phyloP scores from a whole-genome alignment of 2,329 filamentous ascomycete species.

The Aspergillus sp. region DNA sequence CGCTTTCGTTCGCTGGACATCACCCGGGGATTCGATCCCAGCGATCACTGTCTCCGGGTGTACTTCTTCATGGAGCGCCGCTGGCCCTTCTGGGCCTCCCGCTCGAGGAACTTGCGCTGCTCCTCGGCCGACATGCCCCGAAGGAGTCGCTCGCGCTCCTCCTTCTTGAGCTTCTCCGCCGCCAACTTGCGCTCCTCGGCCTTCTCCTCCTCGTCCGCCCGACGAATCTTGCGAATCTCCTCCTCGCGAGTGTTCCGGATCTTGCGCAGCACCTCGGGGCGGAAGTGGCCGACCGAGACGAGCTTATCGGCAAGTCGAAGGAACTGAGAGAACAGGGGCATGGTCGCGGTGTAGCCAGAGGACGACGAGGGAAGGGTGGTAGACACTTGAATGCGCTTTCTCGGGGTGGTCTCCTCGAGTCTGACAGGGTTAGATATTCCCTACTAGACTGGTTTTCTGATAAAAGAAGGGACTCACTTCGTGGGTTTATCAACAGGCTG shows the following conservation, averaged over 20 bases:
- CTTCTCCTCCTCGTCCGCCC: slow-evolving; percentile 70
- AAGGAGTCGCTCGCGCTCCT: slow-evolving; percentile 82
- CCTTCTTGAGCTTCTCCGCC: slow-evolving; percentile 69
- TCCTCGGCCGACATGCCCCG: slow-evolving; percentile 75
- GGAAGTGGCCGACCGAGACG: slow-evolving; percentile 76
- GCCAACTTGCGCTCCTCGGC: slow-evolving; percentile 57
- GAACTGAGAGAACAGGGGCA: slow-evolving; percentile 78
- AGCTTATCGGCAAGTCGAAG: slow-evolving; percentile 81
- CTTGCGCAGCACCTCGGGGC: slow-evolving; percentile 84
- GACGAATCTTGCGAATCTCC: slow-evolving; percentile 75
- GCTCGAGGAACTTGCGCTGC: slow-evolving; percentile 81
- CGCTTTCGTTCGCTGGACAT: neutral
- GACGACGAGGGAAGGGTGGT: slow-evolving; percentile 64
- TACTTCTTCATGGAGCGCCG: slow-evolving; percentile 64
- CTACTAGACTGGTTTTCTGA: too few species aligned
- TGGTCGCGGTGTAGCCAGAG: slow-evolving; percentile 62
- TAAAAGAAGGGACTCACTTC: slow-evolving; percentile 55
- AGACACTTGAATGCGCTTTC: slow-evolving; percentile 83
- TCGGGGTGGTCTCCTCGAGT: slow-evolving; percentile 77
- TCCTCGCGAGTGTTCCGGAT: slow-evolving; percentile 77
- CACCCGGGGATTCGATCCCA: neutral
- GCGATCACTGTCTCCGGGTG: slow-evolving; percentile 48
- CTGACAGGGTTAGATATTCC: slow-evolving; percentile 42
- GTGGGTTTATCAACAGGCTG: slow-evolving; percentile 83
- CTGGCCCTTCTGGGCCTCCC: slow-evolving; percentile 72